A percentile compares a stretch with the other conserved stretches of the same genome.
Conservation (phyloP, 2,329 filamentous ascomycete species). For the Penicillium sp. region DNA sequence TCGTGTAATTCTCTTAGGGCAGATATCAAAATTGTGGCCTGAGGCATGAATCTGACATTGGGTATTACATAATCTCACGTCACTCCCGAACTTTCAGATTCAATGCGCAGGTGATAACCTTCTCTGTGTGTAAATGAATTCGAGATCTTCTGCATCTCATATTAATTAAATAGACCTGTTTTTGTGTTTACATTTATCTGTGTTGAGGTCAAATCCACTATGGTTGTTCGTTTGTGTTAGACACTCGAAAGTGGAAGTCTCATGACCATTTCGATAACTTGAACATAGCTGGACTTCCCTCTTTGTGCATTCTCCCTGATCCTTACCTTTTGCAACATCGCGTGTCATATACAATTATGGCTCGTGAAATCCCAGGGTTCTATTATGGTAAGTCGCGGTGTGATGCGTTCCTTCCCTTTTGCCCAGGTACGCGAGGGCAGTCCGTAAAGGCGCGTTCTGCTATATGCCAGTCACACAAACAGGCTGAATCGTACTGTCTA, state of each 20-base stretch:
- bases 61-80: constrained; percentile 1
- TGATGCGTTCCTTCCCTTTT: neutral
- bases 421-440: neutral
- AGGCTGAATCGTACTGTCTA: neutral
- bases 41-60: neutral
- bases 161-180: neutral
- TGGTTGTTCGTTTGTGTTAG: neutral
- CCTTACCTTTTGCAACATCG: neutral
- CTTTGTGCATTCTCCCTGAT: neutral
- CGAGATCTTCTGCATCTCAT: neutral
- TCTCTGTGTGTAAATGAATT: neutral
- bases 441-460: neutral
- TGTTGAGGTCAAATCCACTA: neutral
- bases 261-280: neutral
- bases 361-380: constrained; percentile 34
- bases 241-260: constrained; percentile 1
- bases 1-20: too few relatives aligned
- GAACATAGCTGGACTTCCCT: constrained; percentile 1
- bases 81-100: neutral
- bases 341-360: constrained; percentile 18
- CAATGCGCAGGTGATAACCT: too few relatives aligned
- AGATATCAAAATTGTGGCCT: neutral
- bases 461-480: neutral
- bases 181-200: neutral
- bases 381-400: constrained; percentile 31